Base-by-base conservation (phyloP, 495 filamentous ascomycete species). In the Daldinia bambusicola region DNA sequence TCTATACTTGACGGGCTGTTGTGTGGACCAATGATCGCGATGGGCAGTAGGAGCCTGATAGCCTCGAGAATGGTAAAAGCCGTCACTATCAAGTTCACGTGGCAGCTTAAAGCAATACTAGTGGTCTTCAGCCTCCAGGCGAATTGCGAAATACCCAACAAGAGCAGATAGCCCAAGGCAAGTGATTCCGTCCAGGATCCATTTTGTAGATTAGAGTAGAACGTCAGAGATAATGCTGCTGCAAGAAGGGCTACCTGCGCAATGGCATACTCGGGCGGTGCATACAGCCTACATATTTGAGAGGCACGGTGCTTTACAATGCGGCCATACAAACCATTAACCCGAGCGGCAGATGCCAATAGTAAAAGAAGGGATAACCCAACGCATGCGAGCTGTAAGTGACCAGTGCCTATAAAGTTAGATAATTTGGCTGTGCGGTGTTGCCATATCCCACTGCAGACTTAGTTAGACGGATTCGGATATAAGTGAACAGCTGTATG, bases 21-120 rank as follows among this genome's bases (percentile, higher is more conserved):
- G 12, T 51, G 7, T n/a, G 66, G 50, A n/a, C 52, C 58, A 40
- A 68, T 68, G 18, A 68, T 68, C 2, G 58, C 52, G 51, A 68
- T 22, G 6, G 66, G 58, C 5, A 62, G n/a, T 48, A 68, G 14
- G 22, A 62, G 18, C 41, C n/a, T 56, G 30, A 68, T 4, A 51
- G 40, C 51, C 40, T 68, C 66, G n/a, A 62, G 32, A 12, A 57
- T 9, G 12, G 66, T 62, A 7, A 62, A 22, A 6, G 22, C 13
- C 8, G 16, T 18, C 57, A 34, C 34, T 12, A 68, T 18, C 10
- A 3, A 34, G 41, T 68, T 68, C 51, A 61, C 41, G 4, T 68
- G 66, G 32, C 32, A 51, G 31, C 52, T 57, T 14, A 68, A 36
- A 13, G 48, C 8, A 62, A 41, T 7, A 20, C 58, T 40, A 10